A percentile compares a stretch with the other conserved stretches of the same genome.
These are phyloP conservation scores for Nicotiana otophora DNA, from an alignment of 257 asterid genomes.

Conservation along the genomic window DNA sequence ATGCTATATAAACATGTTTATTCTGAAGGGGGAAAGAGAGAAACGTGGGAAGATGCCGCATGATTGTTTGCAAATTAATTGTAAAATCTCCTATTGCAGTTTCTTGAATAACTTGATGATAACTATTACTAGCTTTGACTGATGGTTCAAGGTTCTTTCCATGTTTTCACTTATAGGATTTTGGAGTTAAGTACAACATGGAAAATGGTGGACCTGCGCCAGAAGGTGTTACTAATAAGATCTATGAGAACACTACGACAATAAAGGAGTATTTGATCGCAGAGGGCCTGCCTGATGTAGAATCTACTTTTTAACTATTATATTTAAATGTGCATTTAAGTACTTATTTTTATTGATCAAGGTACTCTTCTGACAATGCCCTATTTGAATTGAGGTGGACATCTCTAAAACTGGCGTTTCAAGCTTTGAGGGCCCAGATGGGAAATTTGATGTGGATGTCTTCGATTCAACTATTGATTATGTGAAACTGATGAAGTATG, in stretches of 20 bases:
- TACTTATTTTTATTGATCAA: background rate
- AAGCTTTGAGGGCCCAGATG: conserved; percentile 82
- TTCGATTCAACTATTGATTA: conserved; percentile 89
- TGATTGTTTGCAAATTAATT: no score
- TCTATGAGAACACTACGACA: conserved; percentile 74
- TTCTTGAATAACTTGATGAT: no score
- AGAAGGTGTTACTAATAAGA: conserved; percentile 81
- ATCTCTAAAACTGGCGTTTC: conserved; percentile 55
- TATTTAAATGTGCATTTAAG: background rate
- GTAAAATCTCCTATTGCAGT: no score
- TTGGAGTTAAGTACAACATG: conserved; percentile 97
- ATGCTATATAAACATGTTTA: no score
- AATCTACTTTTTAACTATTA: conserved; percentile 12
- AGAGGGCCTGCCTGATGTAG: conserved; percentile 89
- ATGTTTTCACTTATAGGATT: conserved; percentile 47
- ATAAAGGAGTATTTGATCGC: conserved; percentile 83
- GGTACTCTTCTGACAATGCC: background rate
- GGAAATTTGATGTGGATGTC: conserved; percentile 85
- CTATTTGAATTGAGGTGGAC: conserved; percentile 59
- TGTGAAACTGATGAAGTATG: conserved; percentile 94
- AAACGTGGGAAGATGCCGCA: no score
- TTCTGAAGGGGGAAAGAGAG: no score
- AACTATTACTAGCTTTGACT: background rate
- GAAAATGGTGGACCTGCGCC: conserved; percentile 99
- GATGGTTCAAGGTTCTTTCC: background rate